Base-by-base conservation (phyloP, 352 stramenopile genomes). In the Pythium dissimile region DNA sequence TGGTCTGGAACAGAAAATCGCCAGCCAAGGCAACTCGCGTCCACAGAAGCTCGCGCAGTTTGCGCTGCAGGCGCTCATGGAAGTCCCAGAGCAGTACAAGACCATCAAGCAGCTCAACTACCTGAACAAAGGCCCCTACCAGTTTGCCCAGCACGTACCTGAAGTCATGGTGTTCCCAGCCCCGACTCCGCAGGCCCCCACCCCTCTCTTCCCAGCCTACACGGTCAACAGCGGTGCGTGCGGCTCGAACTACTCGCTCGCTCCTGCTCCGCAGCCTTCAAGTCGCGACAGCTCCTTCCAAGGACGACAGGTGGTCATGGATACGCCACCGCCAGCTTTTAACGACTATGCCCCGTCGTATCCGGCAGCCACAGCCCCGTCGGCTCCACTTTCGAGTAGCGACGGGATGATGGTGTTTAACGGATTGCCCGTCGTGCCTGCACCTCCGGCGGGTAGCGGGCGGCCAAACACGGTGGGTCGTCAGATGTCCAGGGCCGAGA, bases 21-120 rank as follows among this genome's bases (percentile, higher is more conserved):
- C 67, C 2, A 68, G 69, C 9, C 69, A 75, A 42, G 28, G 41
- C 0, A 47, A 44, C 15, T 80, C 75, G 27, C 62, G 59, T 28
- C 63, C 67, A 18, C 67, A 75, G 18, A 66, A 84, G 52, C 73
- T 77, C 70, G 77, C 41, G 66, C 81, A 92, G 53, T 95, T 95
- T 62, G 82, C 84, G 4, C 61, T 95, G 4, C 73, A 89, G 26
- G 84, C 86, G 39, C 70, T 95, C 24, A 93, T 94, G 84, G 84
- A 95, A 69, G 75, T 94, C 44, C 86, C 86, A 7, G 77, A 86
- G 47, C 84, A 94, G 58, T 93, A 92, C 58, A 72, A 73, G 34
- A 76, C 71, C 31, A 92, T 94, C 67, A 89, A 90, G 55, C 64
- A 85, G 16, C 72, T 89, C 52, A 73, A 77, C 16, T 85, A 86